Evolutionary conservation across 2,329 filamentous ascomycete genomes (phyloP), one percentile per base, ranked within the genome.

Genomic region (Clathrospora elynae): DNA sequence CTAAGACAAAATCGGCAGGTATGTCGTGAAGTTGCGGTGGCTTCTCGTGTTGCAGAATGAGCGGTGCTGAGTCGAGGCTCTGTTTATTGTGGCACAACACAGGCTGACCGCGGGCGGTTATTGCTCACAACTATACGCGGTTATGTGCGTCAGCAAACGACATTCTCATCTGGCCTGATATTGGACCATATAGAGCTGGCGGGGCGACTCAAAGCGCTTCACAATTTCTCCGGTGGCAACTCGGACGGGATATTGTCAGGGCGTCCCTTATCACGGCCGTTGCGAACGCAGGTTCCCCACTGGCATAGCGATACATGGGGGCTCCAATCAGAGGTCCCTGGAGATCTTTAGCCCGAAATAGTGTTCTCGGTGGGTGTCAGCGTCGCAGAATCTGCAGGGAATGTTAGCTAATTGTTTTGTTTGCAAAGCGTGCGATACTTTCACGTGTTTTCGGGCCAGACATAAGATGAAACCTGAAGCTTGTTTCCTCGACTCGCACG

Each of bases 11-110:
- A 55, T 44, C 46, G 61, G 62, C 56, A 65, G 62, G 57, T 55
- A 55, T 51, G 31, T 46, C 52, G 45, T 49, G 42, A 55, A 47
- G 51, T 48, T 49, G 52, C 47, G 43, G 52, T 55, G 58, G 56
- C 59, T 59, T 53, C 50, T 64, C 63, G 63, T 66, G 61, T 67
- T 59, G 49, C 45, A 51, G 48, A 64, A 57, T 67, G 62, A 67
- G 53, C 39, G 44, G 51, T 46, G 56, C 49, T 59, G 55, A 57
- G 56, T 58, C 52, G 53, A 60, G 59, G 31, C 40, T 50, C 55
- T 47, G 40, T 39, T 31, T 49, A 48, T 48, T 50, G 55, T 42
- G 28, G 26, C 34, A 40, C 34, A 28, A 23, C 19, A 22, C 25
- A 30, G 30, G 46, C 55, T 44, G 41, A 50, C 40, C 26, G 26